A percentile compares a stretch with the other conserved stretches of the same genome.
Evolutionary conservation across 495 filamentous ascomycete genomes (phyloP).

Genomic region (Pyrenopolyporus hunteri): DNA sequence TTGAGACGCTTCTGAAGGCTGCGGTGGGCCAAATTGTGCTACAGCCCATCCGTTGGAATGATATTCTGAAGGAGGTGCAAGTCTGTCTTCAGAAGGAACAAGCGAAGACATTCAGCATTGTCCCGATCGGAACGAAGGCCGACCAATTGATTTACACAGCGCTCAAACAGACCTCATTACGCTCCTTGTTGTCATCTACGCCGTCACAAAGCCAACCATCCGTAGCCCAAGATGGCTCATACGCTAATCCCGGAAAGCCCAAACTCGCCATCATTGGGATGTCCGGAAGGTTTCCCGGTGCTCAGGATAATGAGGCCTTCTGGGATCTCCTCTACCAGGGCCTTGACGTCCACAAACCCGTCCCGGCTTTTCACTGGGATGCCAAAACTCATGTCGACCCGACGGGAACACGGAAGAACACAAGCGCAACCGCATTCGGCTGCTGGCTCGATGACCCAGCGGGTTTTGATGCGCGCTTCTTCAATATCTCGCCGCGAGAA

Average conservation of each 20-base stretch:
- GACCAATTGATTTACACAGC: conserved; percentile 17
- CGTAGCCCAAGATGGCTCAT: not conserved
- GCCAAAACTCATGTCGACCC: conserved; percentile 72
- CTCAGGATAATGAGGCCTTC: conserved; percentile 60
- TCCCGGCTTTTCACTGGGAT: conserved; percentile 73
- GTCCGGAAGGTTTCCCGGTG: conserved; percentile 66
- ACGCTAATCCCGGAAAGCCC: not conserved
- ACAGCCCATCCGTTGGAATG: conserved; percentile 15
- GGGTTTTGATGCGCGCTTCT: conserved; percentile 71
- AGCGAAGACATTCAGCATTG: not conserved
- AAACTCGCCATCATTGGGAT: conserved; percentile 69
- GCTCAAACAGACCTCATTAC: conserved; percentile 3
- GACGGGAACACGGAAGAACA: conserved; percentile 70
- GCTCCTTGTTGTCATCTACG: not conserved
- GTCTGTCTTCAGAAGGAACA: not conserved
- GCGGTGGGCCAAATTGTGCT: conserved; percentile 10
- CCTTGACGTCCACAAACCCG: conserved; percentile 53
- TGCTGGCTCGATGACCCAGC: conserved; percentile 79
- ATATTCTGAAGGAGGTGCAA: conserved; percentile 10
- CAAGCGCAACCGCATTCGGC: conserved; percentile 72
- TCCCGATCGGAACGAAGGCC: conserved; percentile 14
- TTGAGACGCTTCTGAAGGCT: conserved; percentile 1
- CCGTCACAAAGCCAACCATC: not conserved
- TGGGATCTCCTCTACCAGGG: conserved; percentile 69
- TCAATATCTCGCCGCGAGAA: conserved; percentile 57